Evolutionary conservation across 768 basidiomycete genomes (phyloP), one percentile per base, ranked within the genome.

Genomic region (Podaxis rugospora): DNA sequence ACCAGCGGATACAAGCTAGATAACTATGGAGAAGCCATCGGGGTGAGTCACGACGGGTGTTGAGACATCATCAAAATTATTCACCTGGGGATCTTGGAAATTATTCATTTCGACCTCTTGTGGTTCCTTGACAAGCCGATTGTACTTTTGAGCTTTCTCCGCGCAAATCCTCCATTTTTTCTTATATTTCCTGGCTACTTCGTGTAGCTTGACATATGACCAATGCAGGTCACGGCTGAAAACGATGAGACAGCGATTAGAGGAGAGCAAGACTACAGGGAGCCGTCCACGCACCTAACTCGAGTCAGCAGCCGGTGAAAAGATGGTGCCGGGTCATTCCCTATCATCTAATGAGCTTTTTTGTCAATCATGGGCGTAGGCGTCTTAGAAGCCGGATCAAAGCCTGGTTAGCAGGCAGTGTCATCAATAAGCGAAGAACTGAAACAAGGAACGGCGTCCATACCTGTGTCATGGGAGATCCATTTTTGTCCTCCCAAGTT

Each of bases 41-140:
- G 23, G 1, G 27, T 14, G 10, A 32, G n/a, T 11, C 6, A 60
- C 14, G n/a, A 63, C 21, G 11, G n/a, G 47, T 47, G 37, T 9
- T 51, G 25, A 14, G 13, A 56, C 50, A 14, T 50, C 63, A 63
- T 62, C 23, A 6, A 49, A 10, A 27, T 32, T 57, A 18, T 63
- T n/a, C 44, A 73, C 71, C 64, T 77, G 72, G 0, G 74, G 74
- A 62, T 78, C 72, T 61, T 77, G 76, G 61, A 76, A 78, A 55
- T 76, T 75, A 57, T 75, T 66, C 72, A 74, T 72, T 61, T 75
- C 74, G 5, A 70, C 66, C 13, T 39, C 32, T 2, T 51, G 56
- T 2, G 65, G 23, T 5, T 28, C 39, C 36, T 47, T 50, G 18
- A 55, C 63, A 10, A 36, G 61, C 1, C 25, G 52, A 13, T 72